Evolutionary conservation across 768 basidiomycete genomes (phyloP), one percentile per base, ranked within the genome.

Genomic region (Chalciporus piperatus): DNA sequence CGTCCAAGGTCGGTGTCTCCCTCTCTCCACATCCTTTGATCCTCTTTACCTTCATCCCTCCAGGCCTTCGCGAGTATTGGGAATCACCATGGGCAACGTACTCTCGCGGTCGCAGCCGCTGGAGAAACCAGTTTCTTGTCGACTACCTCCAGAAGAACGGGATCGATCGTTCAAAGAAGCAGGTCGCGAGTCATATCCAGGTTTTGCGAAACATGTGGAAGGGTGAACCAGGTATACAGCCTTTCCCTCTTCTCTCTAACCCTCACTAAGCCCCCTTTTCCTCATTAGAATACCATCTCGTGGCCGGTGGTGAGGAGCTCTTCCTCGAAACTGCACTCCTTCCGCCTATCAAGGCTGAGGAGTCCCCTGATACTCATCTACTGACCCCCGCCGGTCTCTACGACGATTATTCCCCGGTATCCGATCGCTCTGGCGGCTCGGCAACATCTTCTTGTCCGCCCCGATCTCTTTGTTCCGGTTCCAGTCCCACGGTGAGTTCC

Each of bases 141-240:
- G 87, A 90, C 57, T 85, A 87, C 61, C 80, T 92, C 52, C 76
- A 83, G 49, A 83, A 81, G 57, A 72, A 76, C 33, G 85, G 84
- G 49, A 80, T 92, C 64, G 76, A 77, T 23, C 83, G 89, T 38
- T 78, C 87, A 41, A 91, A 91, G 76, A 91, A 92, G 68, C 89
- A 92, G 68, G 89, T 92, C 57, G 89, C 89, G n/a, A 88, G 85
- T 67, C 89, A 92, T 61, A 87, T 92, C 47, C 89, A 92, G 63
- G 89, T 90, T 50, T 67, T 89, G 48, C 75, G 88, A 45, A 91
- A 91, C 64, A 91, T 91, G 89, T 90, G 87, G 88, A 89, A 89
- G 66, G 89, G 87, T 20, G 82, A 87, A 52, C 77, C 83, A 74
- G 84, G 89, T 87, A 51, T 30, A 73, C 58, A 35, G 14, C 25